Conservation (phyloP, 768 basidiomycete species). For the Termitomyces sp. region DNA sequence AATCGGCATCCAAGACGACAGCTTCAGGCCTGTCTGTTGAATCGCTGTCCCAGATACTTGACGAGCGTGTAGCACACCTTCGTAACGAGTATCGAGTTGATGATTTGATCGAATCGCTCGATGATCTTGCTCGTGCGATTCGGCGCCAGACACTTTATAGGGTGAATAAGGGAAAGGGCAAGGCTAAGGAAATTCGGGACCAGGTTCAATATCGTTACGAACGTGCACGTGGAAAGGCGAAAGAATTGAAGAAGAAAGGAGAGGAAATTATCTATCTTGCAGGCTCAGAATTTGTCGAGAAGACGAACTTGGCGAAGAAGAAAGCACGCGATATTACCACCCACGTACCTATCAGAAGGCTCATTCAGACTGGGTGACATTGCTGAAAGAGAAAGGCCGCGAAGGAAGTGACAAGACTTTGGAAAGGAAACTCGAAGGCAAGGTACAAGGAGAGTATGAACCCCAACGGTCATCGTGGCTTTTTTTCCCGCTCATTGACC, state of each 20-base stretch:
- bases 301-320: conserved; percentile 26
- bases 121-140: conserved; percentile 47
- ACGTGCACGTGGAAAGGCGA: conserved; percentile 46
- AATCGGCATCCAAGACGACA: conserved; percentile 17
- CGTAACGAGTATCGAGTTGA: conserved; percentile 39
- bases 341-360: conserved; percentile 22
- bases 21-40: conserved; percentile 35
- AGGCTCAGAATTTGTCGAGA: conserved; percentile 32
- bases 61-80: conserved; percentile 37
- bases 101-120: conserved; percentile 54
- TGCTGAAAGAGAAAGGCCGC: conserved; percentile 16
- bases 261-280: conserved; percentile 39
- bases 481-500: conserved; percentile 9
- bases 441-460: not conserved
- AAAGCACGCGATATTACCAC: conserved; percentile 21
- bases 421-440: not conserved
- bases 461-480: not conserved
- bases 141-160: conserved; percentile 40
- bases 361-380: conserved; percentile 25
- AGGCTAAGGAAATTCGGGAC: conserved; percentile 36
- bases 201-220: conserved; percentile 44
- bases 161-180: conserved; percentile 44
- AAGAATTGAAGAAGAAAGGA: conserved; percentile 44
- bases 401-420: conserved; percentile 4
- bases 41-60: conserved; percentile 43